Conservation (phyloP, 2,329 filamentous ascomycete genomes). For the Plectosphaerella plurivora region DNA sequence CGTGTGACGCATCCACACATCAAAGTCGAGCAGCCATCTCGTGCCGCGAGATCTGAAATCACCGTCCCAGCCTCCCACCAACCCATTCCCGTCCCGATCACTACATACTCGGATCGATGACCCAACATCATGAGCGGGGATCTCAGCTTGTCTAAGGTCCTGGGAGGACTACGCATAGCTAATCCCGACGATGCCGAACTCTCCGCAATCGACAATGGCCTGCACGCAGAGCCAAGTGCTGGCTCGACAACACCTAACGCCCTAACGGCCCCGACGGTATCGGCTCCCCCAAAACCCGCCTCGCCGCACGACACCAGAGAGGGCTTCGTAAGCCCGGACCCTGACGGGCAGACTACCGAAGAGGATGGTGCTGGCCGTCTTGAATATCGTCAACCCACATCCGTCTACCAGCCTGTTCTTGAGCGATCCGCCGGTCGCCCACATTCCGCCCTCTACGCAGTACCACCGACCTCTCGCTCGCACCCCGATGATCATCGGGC, state of each 20-base stretch:
- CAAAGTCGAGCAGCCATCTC: no score
- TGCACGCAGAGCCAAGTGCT: not conserved
- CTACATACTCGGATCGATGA: conserved; percentile 4
- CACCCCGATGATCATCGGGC: conserved; percentile 13
- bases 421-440: conserved; percentile 7
- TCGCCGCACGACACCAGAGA: not conserved
- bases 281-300: not conserved
- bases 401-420: conserved; percentile 3
- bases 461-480: conserved; percentile 19
- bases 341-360: not conserved
- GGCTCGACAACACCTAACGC: not conserved
- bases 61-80: not conserved
- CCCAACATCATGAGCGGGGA: conserved; percentile 75
- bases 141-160: conserved; percentile 83
- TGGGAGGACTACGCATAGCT: conserved; percentile 92
- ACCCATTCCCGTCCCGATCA: conserved; percentile 1
- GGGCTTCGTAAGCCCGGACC: not conserved
- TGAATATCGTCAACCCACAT: conserved; percentile 6
- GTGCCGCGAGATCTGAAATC: no score
- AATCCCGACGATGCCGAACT: conserved; percentile 75
- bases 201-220: not conserved
- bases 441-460: conserved; percentile 20
- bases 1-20: no score
- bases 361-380: not conserved
- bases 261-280: not conserved